Base-by-base conservation (phyloP, 768 basidiomycete species). In the Tricholoma saponaceum region DNA sequence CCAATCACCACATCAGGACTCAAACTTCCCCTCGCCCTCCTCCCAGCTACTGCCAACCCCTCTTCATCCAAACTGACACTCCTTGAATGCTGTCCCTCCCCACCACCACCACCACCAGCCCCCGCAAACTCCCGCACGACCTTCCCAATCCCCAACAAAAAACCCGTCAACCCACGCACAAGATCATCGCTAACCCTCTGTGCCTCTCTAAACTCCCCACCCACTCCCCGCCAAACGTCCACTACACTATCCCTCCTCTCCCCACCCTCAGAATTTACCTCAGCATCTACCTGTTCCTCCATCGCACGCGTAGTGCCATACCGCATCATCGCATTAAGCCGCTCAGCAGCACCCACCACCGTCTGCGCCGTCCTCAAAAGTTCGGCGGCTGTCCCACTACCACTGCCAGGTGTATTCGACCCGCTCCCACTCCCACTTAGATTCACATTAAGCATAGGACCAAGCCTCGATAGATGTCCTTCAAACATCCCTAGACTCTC, bases 111-210 rank as follows among this genome's bases (percentile, higher is more conserved):
- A 16, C 66, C 69, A 25, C 64, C 47, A 26, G 37, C 16, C 1
- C 41, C 41, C 23, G 68, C 70, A 22, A 78, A 69, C 53, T 92
- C 90, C 58, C 83, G 79, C 58, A 92, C 68, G 10, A 87, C 76
- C 68, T 82, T 83, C 30, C 92, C 90, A 5, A 88, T 77, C 30
- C 87, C 86, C n/a, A 92, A 72, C 61, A 93, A 70, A 58, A 93
- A 83, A 41, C 83, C 85, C 7, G 91, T 93, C 68, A 90, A 74
- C 6, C 83, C 84, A 55, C 92, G 75, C 3, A 92, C 86, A 47
- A 92, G 74, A 67, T 93, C 91, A 67, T 93, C 92, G 59, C 87
- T 87, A 55, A 84, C 79, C 64, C 86, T 76, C 61, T 89, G 61
- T 52, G 83, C 80, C 53, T 93, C 91, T 35, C 90, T 73, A 63